Evolutionary conservation across 306 rosid genomes (phyloP).

Genomic region (Spatholobus suberectus): DNA sequence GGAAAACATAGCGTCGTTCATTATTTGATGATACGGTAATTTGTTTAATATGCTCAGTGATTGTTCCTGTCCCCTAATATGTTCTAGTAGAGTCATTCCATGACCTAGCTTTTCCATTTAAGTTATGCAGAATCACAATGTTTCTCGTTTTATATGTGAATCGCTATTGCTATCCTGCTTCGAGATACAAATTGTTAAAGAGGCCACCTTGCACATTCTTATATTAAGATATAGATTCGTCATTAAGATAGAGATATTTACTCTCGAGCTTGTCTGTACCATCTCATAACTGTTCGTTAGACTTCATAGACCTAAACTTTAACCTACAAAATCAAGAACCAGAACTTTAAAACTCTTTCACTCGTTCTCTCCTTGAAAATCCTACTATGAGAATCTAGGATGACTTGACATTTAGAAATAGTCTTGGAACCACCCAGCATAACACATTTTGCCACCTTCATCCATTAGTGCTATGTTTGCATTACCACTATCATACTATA

Average conservation of each 20-base stretch:
- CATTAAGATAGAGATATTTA: no score
- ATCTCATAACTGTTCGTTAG: no score
- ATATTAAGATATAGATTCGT: no score
- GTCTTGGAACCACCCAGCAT: not conserved
- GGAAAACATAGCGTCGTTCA: not conserved
- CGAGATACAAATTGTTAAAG: not conserved
- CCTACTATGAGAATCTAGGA: not conserved
- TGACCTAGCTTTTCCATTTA: not conserved
- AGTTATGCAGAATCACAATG: not conserved
- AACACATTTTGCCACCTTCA: not conserved
- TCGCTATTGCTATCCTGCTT: not conserved
- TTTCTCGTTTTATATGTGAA: not conserved
- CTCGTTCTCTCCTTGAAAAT: not conserved
- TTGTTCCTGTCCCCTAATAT: not conserved
- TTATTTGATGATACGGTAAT: not conserved
- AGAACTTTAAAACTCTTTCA: not conserved
- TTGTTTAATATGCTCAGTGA: slow-evolving; percentile 5
- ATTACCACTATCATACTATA: not conserved
- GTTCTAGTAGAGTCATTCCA: not conserved
- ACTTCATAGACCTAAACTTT: not conserved
- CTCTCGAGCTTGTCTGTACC: no score
- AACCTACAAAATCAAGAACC: not conserved
- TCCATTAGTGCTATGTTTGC: not conserved
- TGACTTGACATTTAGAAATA: not conserved
- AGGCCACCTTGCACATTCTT: not conserved